Evolutionary conservation across 2,329 filamentous ascomycete species (phyloP).

Genomic region (Diplocarpon rosae): DNA sequence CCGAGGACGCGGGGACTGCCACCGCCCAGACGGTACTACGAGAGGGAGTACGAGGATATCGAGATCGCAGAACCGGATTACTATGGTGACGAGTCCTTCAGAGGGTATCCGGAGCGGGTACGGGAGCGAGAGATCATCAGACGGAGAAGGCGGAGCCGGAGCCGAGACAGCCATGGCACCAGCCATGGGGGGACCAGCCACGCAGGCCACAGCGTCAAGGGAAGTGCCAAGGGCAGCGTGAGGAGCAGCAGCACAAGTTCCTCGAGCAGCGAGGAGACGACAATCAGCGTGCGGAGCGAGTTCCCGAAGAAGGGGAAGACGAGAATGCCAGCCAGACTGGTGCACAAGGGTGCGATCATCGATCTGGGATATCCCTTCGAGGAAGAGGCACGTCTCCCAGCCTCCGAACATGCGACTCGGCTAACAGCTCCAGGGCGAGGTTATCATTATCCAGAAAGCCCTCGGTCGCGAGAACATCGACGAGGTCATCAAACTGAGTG

Average conservation of each 20-base stretch:
- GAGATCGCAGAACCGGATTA: slow-evolving; percentile 54
- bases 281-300: slow-evolving; percentile 41
- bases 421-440: slow-evolving; percentile 53
- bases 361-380: slow-evolving; percentile 79
- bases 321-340: slow-evolving; percentile 69
- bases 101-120: slow-evolving; percentile 47
- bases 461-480: slow-evolving; percentile 87
- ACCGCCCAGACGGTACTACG: slow-evolving; percentile 45
- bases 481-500: slow-evolving; percentile 72
- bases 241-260: slow-evolving; percentile 34
- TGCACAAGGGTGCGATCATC: slow-evolving; percentile 69
- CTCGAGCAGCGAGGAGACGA: slow-evolving; percentile 35
- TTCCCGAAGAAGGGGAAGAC: slow-evolving; percentile 84
- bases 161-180: slow-evolving; percentile 14
- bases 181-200: too few species aligned
- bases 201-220: slow-evolving; percentile 19
- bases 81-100: slow-evolving; percentile 63
- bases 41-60: slow-evolving; percentile 54
- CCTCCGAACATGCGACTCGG: background rate
- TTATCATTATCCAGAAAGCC: slow-evolving; percentile 72
- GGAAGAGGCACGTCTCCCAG: slow-evolving; percentile 56
- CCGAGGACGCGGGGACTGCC: slow-evolving; percentile 52
- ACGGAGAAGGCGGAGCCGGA: slow-evolving; percentile 29
- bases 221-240: slow-evolving; percentile 27
- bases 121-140: slow-evolving; percentile 51